phyloP scores from a whole-genome alignment of 2,329 filamentous ascomycete species.

The Paraconiothyrium sp. region DNA sequence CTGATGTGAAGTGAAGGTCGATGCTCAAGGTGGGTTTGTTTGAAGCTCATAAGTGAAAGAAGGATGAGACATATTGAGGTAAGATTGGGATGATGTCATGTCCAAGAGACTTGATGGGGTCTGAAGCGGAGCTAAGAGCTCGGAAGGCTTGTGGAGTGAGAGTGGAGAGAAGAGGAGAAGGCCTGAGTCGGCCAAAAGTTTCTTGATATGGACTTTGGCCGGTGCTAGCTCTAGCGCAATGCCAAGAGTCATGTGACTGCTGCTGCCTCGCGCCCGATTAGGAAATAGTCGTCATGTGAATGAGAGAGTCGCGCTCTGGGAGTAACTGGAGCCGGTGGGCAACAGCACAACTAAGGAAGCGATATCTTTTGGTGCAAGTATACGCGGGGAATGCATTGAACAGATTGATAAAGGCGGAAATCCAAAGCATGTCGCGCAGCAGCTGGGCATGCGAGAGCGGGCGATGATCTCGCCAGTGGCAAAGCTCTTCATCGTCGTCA shows the following conservation, averaged over 20 bases:
- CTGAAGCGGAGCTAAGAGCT: conserved; percentile 5
- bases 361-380: not conserved
- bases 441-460: not conserved
- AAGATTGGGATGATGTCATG: not conserved
- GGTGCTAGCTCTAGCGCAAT: not conserved
- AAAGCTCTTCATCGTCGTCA: not conserved
- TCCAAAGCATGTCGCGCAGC: not conserved
- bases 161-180: not conserved
- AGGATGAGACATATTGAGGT: not conserved
- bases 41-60: not conserved
- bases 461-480: not conserved
- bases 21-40: conserved; percentile 1
- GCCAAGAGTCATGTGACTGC: conserved; percentile 2
- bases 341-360: not conserved
- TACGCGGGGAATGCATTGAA: not conserved
- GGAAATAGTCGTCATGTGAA: not conserved
- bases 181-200: not conserved
- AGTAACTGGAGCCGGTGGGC: not conserved
- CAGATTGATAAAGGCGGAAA: not conserved
- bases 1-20: not conserved
- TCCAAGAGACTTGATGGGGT: conserved; percentile 1
- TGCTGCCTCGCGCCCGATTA: not conserved
- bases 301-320: not conserved
- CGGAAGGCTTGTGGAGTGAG: not conserved
- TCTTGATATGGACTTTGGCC: not conserved